Evolutionary conservation across 768 basidiomycete genomes (phyloP).

Genomic region (Lyophyllum atratum): DNA sequence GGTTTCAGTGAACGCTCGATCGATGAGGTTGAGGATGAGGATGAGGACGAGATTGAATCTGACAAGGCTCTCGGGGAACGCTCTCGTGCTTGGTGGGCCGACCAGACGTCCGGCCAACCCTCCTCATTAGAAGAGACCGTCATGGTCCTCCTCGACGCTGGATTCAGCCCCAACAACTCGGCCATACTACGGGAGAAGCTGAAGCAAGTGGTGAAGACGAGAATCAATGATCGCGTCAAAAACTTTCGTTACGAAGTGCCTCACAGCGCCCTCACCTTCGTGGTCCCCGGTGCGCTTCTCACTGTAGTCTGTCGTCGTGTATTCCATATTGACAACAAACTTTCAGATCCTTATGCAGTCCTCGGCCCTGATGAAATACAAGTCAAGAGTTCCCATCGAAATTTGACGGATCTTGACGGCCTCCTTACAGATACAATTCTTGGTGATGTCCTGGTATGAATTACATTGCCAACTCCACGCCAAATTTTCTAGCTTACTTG

Average conservation of each 20-base stretch:
- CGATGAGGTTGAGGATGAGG: conserved; percentile 35
- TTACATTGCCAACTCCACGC: too few species aligned
- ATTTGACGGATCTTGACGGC: conserved; percentile 43
- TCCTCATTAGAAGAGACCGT: conserved; percentile 65
- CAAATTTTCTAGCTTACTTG: background rate
- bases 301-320: background rate
- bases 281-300: conserved; percentile 54
- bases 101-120: conserved; percentile 62
- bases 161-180: conserved; percentile 53
- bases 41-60: conserved; percentile 34
- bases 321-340: background rate
- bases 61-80: conserved; percentile 30
- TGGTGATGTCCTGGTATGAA: conserved; percentile 56
- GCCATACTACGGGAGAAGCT: conserved; percentile 57
- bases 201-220: conserved; percentile 44
- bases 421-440: conserved; percentile 48
- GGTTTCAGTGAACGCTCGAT: conserved; percentile 42
- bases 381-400: conserved; percentile 48
- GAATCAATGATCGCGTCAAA: conserved; percentile 42
- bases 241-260: conserved; percentile 52
- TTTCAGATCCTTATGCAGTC: conserved; percentile 52
- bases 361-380: conserved; percentile 58
- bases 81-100: conserved; percentile 73
- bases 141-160: conserved; percentile 57
- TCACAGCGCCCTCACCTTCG: conserved; percentile 61